Base-by-base conservation (phyloP, 108 stramenopile genomes). In the Nitzschia sp. region DNA sequence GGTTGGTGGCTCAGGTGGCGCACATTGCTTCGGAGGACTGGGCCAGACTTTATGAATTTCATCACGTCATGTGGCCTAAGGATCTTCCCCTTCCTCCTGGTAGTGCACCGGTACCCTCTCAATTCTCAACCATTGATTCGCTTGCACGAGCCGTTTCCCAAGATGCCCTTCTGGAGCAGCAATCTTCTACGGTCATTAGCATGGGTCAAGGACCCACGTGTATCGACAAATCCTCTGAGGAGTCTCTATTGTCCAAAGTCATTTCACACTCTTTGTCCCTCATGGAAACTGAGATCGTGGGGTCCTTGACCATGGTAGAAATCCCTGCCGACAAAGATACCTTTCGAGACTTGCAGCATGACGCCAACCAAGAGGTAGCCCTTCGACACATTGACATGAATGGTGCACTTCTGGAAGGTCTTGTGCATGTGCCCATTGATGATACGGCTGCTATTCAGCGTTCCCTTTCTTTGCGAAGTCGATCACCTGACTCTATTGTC, bases 1-100 rank as follows among this genome's bases (percentile, higher is more conserved):
- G 82, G 44, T 51, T 91, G 53, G 86, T 94, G 21, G 76, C 82
- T 10, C 74, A 87, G 64, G 79, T 88, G 46, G 81, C 81, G 38
- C 70, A 79, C 7, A 67, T 75, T 17, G 43, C 44, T 0, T 53
- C 54, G 24, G 83, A 85, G 53, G 84, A 85, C 48, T 85, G 84
- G 84, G 78, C 79, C 7, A 0, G 85, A 41, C 51, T 62, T 14
- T 86, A 73, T 41, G 53, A 71, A 42, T 83, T 83, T 52, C 76
- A 83, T 58, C 76, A 86, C 39, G 79, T 86, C 44, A 53, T 82
- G 17, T 86, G 82, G 82, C 81, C 85, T 6, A 46, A 24, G 17
- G 34, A 41, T 37, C 38, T 41, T 25, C 3, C 10, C 9, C n/a
- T 11, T n/a, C 38, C 10, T 14, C 57, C 11, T n/a, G 38, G 38